Evolutionary conservation across 345 rosid species (phyloP), one percentile per base, ranked within the genome.

Genomic region (Arabidopsis suecica): DNA sequence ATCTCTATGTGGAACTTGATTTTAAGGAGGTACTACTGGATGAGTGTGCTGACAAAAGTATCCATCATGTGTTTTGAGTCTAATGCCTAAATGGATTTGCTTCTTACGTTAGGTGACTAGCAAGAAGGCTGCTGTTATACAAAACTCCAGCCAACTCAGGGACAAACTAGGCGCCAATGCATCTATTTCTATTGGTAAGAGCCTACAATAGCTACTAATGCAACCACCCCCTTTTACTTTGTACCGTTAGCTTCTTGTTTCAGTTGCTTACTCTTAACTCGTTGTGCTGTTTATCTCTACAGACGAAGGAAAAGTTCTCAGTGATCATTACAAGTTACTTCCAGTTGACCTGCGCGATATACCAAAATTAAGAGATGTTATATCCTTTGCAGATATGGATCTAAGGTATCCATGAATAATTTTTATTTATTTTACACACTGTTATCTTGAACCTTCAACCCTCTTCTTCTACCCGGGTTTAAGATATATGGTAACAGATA

Each of bases 291-390:
- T 48, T 42, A 7, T 44, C 48, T 70, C 82, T 82, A 76, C 75
- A 95, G 99, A 88, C 80, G 86, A 88, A 59, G 99, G 99, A 68
- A 94, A 88, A 84, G 97, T 95, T 60, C 82, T 88, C 28, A 80
- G 93, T 80, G 97, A 92, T 37, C 85, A 87, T 68, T 95, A 95
- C 91, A 95, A 88, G 90, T 85, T 92, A 64, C 96, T 95, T 57
- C 88, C 98, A 7, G 87, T 86, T 82, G 98, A 92, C 82, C 81
- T 92, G 82, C 87, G 97, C 3, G 90, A 95, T 69, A 81, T 88
- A 73, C 82, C 81, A 69, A 88, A 82, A 69, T 82, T 95, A 78
- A 82, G 87, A 76, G 89, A 92, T 74, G 79, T 89, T 78, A 80
- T 95, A 68, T 73, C 86, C 51, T 75, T 84, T 81, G 93, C 97